phyloP scores from a whole-genome alignment of 352 stramenopile species.

The Globisporangium perplexum region DNA sequence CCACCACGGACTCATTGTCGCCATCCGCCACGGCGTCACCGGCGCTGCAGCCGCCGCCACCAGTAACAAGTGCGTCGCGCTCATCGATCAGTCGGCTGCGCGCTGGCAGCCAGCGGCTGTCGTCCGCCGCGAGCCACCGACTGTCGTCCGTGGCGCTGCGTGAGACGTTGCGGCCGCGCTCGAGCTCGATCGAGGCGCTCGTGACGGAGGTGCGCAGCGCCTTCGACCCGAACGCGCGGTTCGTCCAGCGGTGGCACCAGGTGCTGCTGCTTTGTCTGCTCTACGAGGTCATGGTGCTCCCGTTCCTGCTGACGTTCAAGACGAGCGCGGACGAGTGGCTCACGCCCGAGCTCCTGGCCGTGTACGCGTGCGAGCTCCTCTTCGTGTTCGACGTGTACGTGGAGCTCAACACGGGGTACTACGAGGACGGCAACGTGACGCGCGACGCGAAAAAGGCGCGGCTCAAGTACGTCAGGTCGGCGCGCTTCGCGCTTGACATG shows the following conservation, averaged over 20 bases:
- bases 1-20: too few relatives aligned
- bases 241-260: slow-evolving; percentile 55
- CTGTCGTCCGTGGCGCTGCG: slow-evolving; percentile 8
- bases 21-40: not conserved
- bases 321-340: slow-evolving; percentile 11
- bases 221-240: slow-evolving; percentile 49
- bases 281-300: slow-evolving; percentile 51
- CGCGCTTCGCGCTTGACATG: slow-evolving; percentile 37
- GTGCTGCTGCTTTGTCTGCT: slow-evolving; percentile 41
- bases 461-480: slow-evolving; percentile 33
- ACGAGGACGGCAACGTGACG: slow-evolving; percentile 44
- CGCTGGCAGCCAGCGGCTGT: slow-evolving; percentile 4
- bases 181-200: slow-evolving; percentile 48
- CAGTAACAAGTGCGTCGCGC: slow-evolving; percentile 1
- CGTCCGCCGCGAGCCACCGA: slow-evolving; percentile 7
- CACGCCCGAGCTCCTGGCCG: slow-evolving; percentile 21
- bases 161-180: slow-evolving; percentile 24
- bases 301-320: slow-evolving; percentile 43
- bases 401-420: slow-evolving; percentile 53
- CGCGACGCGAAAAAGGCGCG: slow-evolving; percentile 32
- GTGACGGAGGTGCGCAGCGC: slow-evolving; percentile 41
- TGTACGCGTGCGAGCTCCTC: slow-evolving; percentile 40
- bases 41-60: not conserved
- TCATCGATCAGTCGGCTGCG: slow-evolving; percentile 4
- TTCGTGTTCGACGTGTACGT: slow-evolving; percentile 53